These are phyloP conservation scores for Przewalskia tangutica DNA, from an alignment of 257 asterid genomes.

Conservation along the genomic window DNA sequence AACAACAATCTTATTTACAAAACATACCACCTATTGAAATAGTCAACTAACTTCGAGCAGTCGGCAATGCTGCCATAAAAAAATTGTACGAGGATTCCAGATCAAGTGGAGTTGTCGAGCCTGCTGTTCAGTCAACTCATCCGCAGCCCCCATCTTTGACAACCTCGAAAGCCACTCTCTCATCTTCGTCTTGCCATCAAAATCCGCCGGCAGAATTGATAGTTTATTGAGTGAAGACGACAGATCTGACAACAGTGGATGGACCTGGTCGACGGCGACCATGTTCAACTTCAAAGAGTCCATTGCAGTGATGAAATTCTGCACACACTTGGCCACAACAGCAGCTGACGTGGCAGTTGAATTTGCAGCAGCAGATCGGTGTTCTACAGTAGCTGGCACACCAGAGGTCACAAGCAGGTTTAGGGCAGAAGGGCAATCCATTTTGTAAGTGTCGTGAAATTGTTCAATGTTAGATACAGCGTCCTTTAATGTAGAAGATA, in stretches of 20 bases:
- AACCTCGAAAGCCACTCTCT: conserved; percentile 79
- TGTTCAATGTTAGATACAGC: conserved; percentile 68
- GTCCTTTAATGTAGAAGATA: conserved; percentile 65
- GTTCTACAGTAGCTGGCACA: conserved; percentile 91
- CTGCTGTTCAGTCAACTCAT: conserved; percentile 92
- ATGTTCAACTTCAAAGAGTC: conserved; percentile 76
- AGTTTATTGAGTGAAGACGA: conserved; percentile 76
- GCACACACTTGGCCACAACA: conserved; percentile 87
- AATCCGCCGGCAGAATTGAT: conserved; percentile 64
- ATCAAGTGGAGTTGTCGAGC: conserved; percentile 86
- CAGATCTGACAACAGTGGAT: conserved; percentile 73
- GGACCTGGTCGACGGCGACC: conserved; percentile 94
- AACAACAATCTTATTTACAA: neutral
- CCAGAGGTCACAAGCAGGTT: conserved; percentile 73
- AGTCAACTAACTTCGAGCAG: conserved; percentile 44
- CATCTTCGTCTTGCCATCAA: conserved; percentile 92
- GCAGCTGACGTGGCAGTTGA: conserved; percentile 59
- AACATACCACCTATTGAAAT: neutral
- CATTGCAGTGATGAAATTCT: conserved; percentile 87
- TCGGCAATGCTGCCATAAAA: conserved; percentile 81
- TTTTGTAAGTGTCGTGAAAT: conserved; percentile 71
- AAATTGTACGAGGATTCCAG: conserved; percentile 89
- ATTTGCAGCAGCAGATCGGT: conserved; percentile 50
- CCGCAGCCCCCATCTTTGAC: conserved; percentile 85
- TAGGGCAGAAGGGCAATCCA: conserved; percentile 76